phyloP scores from a whole-genome alignment of 352 stramenopile species.

The Globisporangium yorkense region DNA sequence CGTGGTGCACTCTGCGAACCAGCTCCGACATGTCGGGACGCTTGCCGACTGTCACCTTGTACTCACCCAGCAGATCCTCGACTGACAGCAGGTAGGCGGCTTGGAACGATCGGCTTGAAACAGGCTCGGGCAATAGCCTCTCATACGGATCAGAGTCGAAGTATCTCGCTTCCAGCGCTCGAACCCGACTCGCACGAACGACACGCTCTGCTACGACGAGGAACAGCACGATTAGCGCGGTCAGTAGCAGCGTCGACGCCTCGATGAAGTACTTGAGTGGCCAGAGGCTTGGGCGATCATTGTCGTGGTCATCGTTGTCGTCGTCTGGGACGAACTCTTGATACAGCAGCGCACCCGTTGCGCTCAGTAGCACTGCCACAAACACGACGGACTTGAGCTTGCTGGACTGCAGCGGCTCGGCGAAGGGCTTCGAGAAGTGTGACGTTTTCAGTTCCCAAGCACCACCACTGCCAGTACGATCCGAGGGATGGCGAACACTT shows the following conservation, averaged over 20 bases:
- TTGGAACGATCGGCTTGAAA: background rate
- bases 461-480: background rate
- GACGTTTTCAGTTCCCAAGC: background rate
- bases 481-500: background rate
- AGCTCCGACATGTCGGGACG: conserved; percentile 1
- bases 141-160: background rate
- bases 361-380: background rate
- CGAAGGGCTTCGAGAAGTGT: background rate
- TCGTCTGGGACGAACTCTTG: conserved; percentile 10
- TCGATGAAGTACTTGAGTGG: conserved; percentile 19
- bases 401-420: background rate
- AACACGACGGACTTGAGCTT: background rate
- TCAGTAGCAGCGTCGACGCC: conserved; percentile 11
- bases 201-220: background rate
- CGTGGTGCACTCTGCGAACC: background rate
- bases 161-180: background rate
- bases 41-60: background rate
- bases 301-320: conserved; percentile 11
- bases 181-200: background rate
- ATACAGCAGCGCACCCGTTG: background rate
- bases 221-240: background rate
- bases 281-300: conserved; percentile 17
- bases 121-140: background rate
- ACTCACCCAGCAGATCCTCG: conserved; percentile 2
- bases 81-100: background rate